Percentiles rank a stretch among this genome's conserved stretches.
phyloP scores from a whole-genome alignment of 495 filamentous ascomycete species.

The Amniculicola lignicola region DNA sequence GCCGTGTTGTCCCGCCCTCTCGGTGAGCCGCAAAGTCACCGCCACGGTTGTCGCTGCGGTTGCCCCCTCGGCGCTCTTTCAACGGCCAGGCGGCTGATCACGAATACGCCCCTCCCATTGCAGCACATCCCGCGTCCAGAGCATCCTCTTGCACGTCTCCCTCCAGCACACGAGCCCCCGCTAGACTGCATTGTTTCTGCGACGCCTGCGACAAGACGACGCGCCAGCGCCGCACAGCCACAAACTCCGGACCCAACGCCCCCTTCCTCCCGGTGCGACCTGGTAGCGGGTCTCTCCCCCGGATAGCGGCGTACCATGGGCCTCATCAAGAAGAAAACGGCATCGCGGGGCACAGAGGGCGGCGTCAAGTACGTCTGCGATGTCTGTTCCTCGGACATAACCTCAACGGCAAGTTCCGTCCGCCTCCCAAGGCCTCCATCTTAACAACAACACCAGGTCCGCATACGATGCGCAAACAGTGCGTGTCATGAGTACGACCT shows the following conservation, averaged over 20 bases:
- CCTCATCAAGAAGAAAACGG: constrained; percentile 94
- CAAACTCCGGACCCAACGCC: constrained; percentile 3
- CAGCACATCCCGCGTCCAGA: too few species aligned
- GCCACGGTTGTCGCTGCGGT: too few species aligned
- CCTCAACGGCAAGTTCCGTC: constrained; percentile 70
- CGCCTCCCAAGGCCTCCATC: not conserved
- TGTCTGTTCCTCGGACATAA: constrained; percentile 91
- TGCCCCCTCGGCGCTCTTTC: too few species aligned
- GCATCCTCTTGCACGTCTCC: too few species aligned
- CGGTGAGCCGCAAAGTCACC: too few species aligned
- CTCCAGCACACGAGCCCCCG: too few species aligned
- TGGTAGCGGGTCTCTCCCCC: not conserved
- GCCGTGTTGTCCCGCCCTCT: too few species aligned
- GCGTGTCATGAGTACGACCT: constrained; percentile 92
- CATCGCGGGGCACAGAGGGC: constrained; percentile 80
- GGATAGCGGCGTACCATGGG: constrained; percentile 59
- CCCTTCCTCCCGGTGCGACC: not conserved
- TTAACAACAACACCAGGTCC: constrained; percentile 59
- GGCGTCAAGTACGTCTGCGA: constrained; percentile 96
- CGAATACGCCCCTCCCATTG: too few species aligned
- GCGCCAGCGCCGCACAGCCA: constrained; percentile 16
- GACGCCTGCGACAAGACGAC: not conserved
- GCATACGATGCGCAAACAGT: constrained; percentile 82
- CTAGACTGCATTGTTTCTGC: not conserved
- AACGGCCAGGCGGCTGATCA: too few species aligned